Evolutionary conservation across 768 basidiomycete species (phyloP).

Genomic region (Gymnopilus dilepis): DNA sequence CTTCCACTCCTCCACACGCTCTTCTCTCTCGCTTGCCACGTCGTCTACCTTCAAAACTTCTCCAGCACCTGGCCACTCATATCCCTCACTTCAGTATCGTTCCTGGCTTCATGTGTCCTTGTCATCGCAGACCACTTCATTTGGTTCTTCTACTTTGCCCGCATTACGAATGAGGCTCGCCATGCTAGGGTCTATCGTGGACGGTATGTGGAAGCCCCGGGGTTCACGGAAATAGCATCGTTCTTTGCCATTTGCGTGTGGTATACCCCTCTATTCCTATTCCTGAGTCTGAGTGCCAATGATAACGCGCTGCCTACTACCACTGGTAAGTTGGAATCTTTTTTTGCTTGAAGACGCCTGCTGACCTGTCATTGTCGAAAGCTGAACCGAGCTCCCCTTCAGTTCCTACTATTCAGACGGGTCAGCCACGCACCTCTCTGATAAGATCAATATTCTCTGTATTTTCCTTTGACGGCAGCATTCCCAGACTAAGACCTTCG

Average conservation of each 20-base stretch:
- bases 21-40: conserved; percentile 85
- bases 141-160: conserved; percentile 96
- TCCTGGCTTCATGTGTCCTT: conserved; percentile 83
- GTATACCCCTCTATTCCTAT: conserved; percentile 91
- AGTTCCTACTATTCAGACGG: conserved; percentile 29
- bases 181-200: conserved; percentile 55
- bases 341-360: neutral
- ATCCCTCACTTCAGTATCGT: conserved; percentile 82
- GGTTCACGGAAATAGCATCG: conserved; percentile 78
- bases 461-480: conserved; percentile 43
- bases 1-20: conserved; percentile 76
- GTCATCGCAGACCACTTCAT: conserved; percentile 92
- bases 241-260: conserved; percentile 89
- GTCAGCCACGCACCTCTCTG: conserved; percentile 57
- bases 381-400: conserved; percentile 49
- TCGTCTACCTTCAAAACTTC: conserved; percentile 94
- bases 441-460: conserved; percentile 68
- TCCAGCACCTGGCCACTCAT: conserved; percentile 91
- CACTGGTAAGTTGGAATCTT: conserved; percentile 42
- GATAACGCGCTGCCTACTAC: conserved; percentile 91
- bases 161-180: conserved; percentile 65
- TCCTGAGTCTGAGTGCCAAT: conserved; percentile 94
- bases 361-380: conserved; percentile 21
- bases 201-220: conserved; percentile 39
- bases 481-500: conserved; percentile 44